These are phyloP conservation scores for Biscogniauxia marginata DNA, from an alignment of 2,329 filamentous ascomycete genomes.

Conservation along the genomic window DNA sequence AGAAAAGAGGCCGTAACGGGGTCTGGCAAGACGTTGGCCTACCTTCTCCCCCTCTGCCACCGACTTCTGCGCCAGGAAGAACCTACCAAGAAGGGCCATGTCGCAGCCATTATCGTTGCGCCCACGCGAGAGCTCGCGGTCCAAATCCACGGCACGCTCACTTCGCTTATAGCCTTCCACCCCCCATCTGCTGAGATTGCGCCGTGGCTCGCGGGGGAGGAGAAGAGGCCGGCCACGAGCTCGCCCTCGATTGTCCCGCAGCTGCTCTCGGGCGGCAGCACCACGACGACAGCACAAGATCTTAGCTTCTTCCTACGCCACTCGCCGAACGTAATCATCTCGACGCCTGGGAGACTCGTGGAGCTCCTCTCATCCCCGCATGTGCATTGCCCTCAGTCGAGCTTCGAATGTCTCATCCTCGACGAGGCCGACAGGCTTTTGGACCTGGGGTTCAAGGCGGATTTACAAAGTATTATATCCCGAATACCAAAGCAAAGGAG, in stretches of 20 bases:
- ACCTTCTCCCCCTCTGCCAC: conserved; percentile 79
- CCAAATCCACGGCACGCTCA: conserved; percentile 82
- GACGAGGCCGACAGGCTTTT: conserved; percentile 93
- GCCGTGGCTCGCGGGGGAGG: conserved; percentile 51
- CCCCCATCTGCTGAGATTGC: conserved; percentile 69
- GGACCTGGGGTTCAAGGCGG: conserved; percentile 91
- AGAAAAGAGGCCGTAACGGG: conserved; percentile 72
- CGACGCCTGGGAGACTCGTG: conserved; percentile 84
- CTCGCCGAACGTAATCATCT: conserved; percentile 85
- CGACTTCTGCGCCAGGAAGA: conserved; percentile 77
- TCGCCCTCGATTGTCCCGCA: conserved; percentile 72
- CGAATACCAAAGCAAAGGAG: conserved; percentile 88
- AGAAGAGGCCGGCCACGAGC: conserved; percentile 50
- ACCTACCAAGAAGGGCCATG: conserved; percentile 83
- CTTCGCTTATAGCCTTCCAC: conserved; percentile 79
- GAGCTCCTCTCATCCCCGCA: conserved; percentile 84
- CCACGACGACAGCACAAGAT: conserved; percentile 78
- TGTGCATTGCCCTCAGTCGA: conserved; percentile 82
- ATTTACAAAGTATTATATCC: conserved; percentile 80
- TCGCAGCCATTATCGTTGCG: conserved; percentile 87
- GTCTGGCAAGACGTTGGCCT: conserved; percentile 86
- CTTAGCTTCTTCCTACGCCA: conserved; percentile 79
- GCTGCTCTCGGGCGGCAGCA: conserved; percentile 78
- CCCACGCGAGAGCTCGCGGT: conserved; percentile 89
- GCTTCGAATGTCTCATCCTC: conserved; percentile 87